Evolutionary conservation across 2,329 filamentous ascomycete species (phyloP).

Genomic region (Phialophora verrucosa): DNA sequence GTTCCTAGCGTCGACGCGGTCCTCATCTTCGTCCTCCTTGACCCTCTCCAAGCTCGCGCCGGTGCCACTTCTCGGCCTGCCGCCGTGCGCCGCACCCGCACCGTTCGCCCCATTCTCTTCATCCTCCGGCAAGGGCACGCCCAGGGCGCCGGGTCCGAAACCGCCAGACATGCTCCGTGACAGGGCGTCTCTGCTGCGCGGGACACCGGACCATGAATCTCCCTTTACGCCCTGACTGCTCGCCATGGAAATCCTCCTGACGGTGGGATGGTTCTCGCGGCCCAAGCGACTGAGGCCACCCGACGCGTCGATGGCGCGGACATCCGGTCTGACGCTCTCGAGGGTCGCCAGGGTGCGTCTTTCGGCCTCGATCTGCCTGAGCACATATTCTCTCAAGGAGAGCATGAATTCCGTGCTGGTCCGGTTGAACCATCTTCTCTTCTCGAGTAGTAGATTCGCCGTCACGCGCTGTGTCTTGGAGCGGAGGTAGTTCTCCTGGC

Average conservation of each 20-base stretch:
- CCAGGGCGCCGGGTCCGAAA: constrained; percentile 64
- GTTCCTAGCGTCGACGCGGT: constrained; percentile 92
- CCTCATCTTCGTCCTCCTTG: constrained; percentile 82
- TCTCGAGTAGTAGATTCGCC: constrained; percentile 83
- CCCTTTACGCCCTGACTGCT: constrained; percentile 94
- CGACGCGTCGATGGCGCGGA: constrained; percentile 87
- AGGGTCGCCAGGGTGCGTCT: constrained; percentile 87
- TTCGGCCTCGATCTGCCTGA: constrained; percentile 95
- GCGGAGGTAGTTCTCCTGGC: constrained; percentile 78
- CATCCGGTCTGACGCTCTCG: constrained; percentile 91
- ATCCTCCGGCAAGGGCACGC: constrained; percentile 70
- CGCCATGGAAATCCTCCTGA: constrained; percentile 75
- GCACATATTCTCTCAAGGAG: constrained; percentile 87
- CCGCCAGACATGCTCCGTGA: constrained; percentile 74
- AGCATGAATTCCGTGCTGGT: constrained; percentile 82
- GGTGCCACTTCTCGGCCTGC: constrained; percentile 44
- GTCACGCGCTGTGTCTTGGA: constrained; percentile 90
- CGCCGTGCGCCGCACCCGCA: constrained; percentile 61
- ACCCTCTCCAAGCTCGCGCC: constrained; percentile 64
- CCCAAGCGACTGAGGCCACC: constrained; percentile 89
- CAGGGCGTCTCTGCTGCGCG: constrained; percentile 77
- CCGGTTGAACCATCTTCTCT: constrained; percentile 86
- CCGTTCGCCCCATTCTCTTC: constrained; percentile 56
- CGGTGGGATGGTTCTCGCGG: constrained; percentile 80
- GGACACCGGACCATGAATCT: constrained; percentile 97